Conservation (phyloP, 148 eudicot species). For the Polygonum maritimum region DNA sequence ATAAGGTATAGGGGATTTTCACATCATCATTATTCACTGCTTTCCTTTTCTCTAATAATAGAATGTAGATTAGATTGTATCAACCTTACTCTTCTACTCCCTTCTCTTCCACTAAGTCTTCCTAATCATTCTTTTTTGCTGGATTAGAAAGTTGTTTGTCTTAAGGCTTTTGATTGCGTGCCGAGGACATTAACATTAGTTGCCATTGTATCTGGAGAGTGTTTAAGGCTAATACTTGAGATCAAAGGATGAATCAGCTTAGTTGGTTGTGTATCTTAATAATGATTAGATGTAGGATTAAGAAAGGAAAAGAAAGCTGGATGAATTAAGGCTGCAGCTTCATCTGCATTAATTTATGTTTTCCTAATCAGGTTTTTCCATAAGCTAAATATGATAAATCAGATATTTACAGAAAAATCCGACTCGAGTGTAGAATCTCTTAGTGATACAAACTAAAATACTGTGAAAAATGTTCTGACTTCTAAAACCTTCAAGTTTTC, state of each 20-base stretch:
- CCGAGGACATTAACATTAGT: not conserved
- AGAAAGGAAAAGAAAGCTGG: not conserved
- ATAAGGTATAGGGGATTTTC: not conserved
- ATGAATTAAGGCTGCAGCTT: not conserved
- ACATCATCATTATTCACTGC: not conserved
- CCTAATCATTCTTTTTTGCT: not conserved
- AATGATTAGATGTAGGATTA: not conserved
- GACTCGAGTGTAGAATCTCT: not conserved
- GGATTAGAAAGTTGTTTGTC: not conserved
- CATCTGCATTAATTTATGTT: not conserved
- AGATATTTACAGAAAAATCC: not conserved
- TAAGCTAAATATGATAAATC: not conserved
- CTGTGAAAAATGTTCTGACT: constrained; percentile 18
- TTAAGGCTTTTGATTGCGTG: not conserved
- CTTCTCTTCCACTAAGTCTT: not conserved
- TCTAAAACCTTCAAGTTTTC: constrained; percentile 30
- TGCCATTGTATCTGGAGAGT: not conserved
- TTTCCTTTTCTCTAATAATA: not conserved
- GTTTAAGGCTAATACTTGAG: not conserved
- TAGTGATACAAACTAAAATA: not conserved
- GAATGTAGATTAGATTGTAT: not conserved
- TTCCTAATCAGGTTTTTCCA: constrained; percentile 1
- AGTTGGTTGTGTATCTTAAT: not conserved
- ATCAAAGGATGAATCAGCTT: not conserved
- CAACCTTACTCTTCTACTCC: not conserved